phyloP scores from a whole-genome alignment of 805 yeast genomes.

The Ogataea angusta region DNA sequence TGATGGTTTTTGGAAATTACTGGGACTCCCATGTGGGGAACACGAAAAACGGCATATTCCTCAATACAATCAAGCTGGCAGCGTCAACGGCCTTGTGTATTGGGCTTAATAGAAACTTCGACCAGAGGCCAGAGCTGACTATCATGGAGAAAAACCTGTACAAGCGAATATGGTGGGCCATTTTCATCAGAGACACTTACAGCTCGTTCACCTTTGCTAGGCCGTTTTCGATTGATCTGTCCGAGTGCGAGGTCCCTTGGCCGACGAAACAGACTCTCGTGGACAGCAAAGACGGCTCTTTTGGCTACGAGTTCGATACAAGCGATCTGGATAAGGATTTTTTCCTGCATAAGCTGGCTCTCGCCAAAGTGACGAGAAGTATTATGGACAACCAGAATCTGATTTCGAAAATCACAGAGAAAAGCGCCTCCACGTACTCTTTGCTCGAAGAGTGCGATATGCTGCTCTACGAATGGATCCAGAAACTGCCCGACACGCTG shows the following conservation, averaged over 20 bases:
- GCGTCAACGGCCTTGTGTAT: slow-evolving; percentile 68
- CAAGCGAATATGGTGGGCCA: slow-evolving; percentile 75
- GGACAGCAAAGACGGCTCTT: slow-evolving; percentile 47
- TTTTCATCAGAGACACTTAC: slow-evolving; percentile 64
- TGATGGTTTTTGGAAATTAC: slow-evolving; percentile 60
- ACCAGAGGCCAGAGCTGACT: slow-evolving; percentile 10
- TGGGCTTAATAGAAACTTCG: slow-evolving; percentile 61
- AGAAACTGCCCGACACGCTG: not conserved
- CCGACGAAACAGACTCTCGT: slow-evolving; percentile 60
- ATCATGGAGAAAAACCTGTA: slow-evolving; percentile 40
- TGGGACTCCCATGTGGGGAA: slow-evolving; percentile 75
- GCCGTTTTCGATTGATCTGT: slow-evolving; percentile 63
- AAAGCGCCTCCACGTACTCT: slow-evolving; percentile 35
- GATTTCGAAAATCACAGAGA: slow-evolving; percentile 27
- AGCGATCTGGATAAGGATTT: slow-evolving; percentile 24
- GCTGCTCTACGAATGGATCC: slow-evolving; percentile 62
- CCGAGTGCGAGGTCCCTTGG: slow-evolving; percentile 80
- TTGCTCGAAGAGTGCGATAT: slow-evolving; percentile 57
- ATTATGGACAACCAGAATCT: slow-evolving; percentile 31
- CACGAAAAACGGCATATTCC: slow-evolving; percentile 54
- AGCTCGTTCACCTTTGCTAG: slow-evolving; percentile 69
- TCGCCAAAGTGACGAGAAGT: slow-evolving; percentile 64
- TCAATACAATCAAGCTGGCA: slow-evolving; percentile 66
- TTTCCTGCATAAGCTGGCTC: slow-evolving; percentile 59
- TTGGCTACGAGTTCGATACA: slow-evolving; percentile 27